phyloP scores from a whole-genome alignment of 2,329 filamentous ascomycete genomes.

The Arthrobotrys entomopaga region DNA sequence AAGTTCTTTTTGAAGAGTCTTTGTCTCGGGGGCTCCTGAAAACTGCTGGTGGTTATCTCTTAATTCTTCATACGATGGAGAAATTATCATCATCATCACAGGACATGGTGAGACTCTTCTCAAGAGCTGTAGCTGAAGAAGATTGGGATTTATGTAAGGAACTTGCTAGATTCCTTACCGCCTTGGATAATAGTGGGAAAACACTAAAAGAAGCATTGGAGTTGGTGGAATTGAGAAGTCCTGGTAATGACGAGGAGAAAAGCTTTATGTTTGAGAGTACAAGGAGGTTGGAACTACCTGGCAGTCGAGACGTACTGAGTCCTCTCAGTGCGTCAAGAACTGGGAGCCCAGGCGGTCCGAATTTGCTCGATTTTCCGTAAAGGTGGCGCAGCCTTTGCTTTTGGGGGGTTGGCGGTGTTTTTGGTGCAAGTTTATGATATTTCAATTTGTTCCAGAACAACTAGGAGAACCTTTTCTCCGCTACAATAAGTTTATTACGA shows the following conservation, averaged over 20 bases:
- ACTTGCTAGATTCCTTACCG: slow-evolving; percentile 90
- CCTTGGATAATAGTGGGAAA: slow-evolving; percentile 85
- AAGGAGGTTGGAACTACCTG: slow-evolving; percentile 51
- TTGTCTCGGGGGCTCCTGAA: slow-evolving; percentile 85
- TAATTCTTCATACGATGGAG: slow-evolving; percentile 86
- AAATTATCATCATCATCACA: slow-evolving; percentile 78
- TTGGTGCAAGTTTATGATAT: neutral
- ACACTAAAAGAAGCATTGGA: slow-evolving; percentile 79
- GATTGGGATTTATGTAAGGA: slow-evolving; percentile 98
- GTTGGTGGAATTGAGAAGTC: slow-evolving; percentile 66
- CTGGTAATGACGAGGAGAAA: slow-evolving; percentile 60
- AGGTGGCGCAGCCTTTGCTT: neutral
- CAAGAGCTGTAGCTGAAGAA: slow-evolving; percentile 80
- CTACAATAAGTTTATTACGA: no score
- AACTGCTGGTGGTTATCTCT: slow-evolving; percentile 94
- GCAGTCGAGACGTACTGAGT: slow-evolving; percentile 40
- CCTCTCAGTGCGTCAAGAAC: slow-evolving; percentile 33
- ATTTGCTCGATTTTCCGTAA: slow-evolving; percentile 48
- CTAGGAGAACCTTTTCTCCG: no score
- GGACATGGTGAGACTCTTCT: slow-evolving; percentile 78
- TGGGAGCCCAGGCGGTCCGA: slow-evolving; percentile 28
- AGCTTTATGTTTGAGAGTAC: slow-evolving; percentile 63
- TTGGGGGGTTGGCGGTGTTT: slow-evolving; percentile 12
- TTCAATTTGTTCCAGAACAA: no score
- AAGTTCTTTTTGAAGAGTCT: slow-evolving; percentile 92